Evolutionary conservation across 495 filamentous ascomycete species (phyloP), one percentile per base, ranked within the genome.

Genomic region (Penicillium paxilli): DNA sequence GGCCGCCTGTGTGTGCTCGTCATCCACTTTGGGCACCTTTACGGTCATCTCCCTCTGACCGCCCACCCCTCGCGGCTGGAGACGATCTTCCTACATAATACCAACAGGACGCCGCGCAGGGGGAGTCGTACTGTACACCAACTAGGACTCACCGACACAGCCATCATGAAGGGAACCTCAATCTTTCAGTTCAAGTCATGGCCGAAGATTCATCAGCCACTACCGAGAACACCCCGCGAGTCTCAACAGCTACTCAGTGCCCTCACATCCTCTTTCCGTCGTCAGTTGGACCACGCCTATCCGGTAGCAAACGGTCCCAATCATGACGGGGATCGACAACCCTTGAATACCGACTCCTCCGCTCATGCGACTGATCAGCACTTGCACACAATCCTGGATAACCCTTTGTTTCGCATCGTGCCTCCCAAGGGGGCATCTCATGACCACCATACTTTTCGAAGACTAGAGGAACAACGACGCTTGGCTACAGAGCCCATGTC

Each of bases 241-340:
- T 86, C 87, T 24, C 75, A 85, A 57, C 80, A 84, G 55, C 76
- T 95, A 2, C 83, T 91, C 49, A 75, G 80, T 22, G 75, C 81
- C 49, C 80, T 95, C 53, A 92, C 87, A 16, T 74, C 77, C 4
- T 92, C 88, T n/a, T 95, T 95, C 69, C 83, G 86, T 49, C 72
- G 79, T 32, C 85, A 89, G 28, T 78, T 95, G 26, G 87, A 92
- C 63, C 73, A 68, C 32, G 82, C 87, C 58, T 82, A 90, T 62
- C 81, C 82, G 32, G 66, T 62, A 55, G 55, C 67, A 14, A 47
- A 61, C 30, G 54, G 58, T 19, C 42, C 59, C 41, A 51, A 57
- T n/a, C 51, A 51, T 32, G 37, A 64, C 10, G 50, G 49, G 32
- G 57, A 56, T 22, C 49, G 58, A 35, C 48, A 63, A 35, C 38